phyloP scores from a whole-genome alignment of 345 rosid species.

The Acer saccharum region DNA sequence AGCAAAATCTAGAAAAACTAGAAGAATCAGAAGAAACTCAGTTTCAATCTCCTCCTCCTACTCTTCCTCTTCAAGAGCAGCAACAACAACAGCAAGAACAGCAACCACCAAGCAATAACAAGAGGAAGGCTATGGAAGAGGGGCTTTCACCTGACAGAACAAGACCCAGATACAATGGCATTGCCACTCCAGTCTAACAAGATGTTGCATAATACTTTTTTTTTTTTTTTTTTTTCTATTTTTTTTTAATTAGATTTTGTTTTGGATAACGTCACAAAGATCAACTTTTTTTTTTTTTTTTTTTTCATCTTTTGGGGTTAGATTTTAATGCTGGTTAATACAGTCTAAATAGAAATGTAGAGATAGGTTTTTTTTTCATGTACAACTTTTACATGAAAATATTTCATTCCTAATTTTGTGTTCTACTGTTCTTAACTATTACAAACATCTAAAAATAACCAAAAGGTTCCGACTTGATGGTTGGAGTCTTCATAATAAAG shows the following conservation, averaged over 20 bases:
- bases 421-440: no score
- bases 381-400: constrained; percentile 16
- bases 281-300: neutral
- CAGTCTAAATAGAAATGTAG: constrained; percentile 27
- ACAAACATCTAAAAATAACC: no score
- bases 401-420: neutral
- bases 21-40: constrained; percentile 23
- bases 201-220: neutral
- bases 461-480: no score
- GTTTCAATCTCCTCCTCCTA: constrained; percentile 14
- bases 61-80: constrained; percentile 10
- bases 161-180: constrained; percentile 49
- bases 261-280: constrained; percentile 19
- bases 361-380: constrained; percentile 21
- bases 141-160: constrained; percentile 54
- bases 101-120: constrained; percentile 30
- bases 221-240: neutral
- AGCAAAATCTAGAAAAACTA: constrained; percentile 19
- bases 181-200: constrained; percentile 37
- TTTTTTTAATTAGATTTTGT: neutral
- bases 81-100: constrained; percentile 18
- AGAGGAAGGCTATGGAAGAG: constrained; percentile 66
- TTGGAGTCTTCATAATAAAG: no score
- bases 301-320: neutral
- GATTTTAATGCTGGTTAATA: constrained; percentile 7